A percentile compares a stretch with the other conserved stretches of the same genome.
These are phyloP conservation scores for Bifiguratus adelaidae DNA, from an alignment of 192 early-diverging fungal species.

Conservation along the genomic window DNA sequence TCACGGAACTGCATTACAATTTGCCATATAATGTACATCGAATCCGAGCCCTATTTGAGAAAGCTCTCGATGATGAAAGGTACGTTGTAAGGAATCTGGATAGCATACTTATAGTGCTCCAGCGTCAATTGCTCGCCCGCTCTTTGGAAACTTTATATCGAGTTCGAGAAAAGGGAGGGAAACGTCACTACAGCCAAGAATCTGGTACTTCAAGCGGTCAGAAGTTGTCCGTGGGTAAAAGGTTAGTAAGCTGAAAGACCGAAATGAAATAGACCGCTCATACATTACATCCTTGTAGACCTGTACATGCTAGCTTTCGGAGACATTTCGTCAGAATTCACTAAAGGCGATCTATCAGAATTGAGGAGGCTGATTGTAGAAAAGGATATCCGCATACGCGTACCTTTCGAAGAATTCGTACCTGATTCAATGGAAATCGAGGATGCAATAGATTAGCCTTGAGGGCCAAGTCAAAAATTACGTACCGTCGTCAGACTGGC, in stretches of 20 bases:
- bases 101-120: slow-evolving; percentile 3
- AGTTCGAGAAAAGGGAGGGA: slow-evolving; percentile 39
- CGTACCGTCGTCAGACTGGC: too few relatives aligned
- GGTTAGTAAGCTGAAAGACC: slow-evolving; percentile 17
- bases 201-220: slow-evolving; percentile 44
- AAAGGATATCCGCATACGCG: slow-evolving; percentile 49
- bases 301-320: slow-evolving; percentile 43
- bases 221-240: slow-evolving; percentile 61
- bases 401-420: slow-evolving; percentile 14
- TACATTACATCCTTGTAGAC: slow-evolving; percentile 16
- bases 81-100: slow-evolving; percentile 8
- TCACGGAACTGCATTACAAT: slow-evolving; percentile 40
- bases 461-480: too few relatives aligned
- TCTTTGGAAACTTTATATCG: slow-evolving; percentile 51
- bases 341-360: slow-evolving; percentile 35
- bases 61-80: slow-evolving; percentile 31
- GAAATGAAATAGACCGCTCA: not conserved
- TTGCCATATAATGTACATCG: slow-evolving; percentile 35
- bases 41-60: slow-evolving; percentile 47
- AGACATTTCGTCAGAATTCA: slow-evolving; percentile 23
- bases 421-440: not conserved
- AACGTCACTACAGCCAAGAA: slow-evolving; percentile 28
- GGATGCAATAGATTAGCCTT: not conserved
- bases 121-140: slow-evolving; percentile 27
- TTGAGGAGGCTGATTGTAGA: slow-evolving; percentile 47